Conservation (phyloP, 345 rosid species). For the Punica granatum region DNA sequence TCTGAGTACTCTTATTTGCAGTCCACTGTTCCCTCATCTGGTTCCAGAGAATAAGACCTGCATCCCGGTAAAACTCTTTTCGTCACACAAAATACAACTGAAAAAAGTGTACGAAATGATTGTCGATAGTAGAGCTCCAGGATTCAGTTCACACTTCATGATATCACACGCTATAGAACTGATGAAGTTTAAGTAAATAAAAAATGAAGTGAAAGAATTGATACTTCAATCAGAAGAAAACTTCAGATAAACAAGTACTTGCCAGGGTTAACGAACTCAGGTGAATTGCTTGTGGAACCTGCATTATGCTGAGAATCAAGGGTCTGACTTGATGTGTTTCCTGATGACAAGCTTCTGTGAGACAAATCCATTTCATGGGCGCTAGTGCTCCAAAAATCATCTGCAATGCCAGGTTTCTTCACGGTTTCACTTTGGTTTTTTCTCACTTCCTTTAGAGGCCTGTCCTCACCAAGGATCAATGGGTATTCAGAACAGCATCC, state of each 20-base stretch:
- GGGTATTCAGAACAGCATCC: conserved; percentile 58
- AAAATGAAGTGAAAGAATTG: neutral
- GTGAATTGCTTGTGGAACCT: conserved; percentile 43
- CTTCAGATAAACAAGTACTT: conserved; percentile 19
- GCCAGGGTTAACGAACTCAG: conserved; percentile 73
- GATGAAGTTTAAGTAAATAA: neutral
- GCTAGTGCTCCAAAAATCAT: conserved; percentile 58
- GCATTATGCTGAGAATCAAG: conserved; percentile 23
- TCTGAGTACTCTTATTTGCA: conserved; percentile 38
- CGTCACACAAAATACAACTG: neutral
- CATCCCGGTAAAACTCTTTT: conserved; percentile 10
- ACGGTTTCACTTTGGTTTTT: conserved; percentile 33
- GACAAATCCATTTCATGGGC: conserved; percentile 65
- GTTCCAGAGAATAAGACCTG: conserved; percentile 75
- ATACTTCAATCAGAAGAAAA: neutral
- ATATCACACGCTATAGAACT: too few species aligned
- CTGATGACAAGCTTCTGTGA: conserved; percentile 55
- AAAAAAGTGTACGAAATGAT: too few species aligned
- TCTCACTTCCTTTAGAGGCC: conserved; percentile 42
- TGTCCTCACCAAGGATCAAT: conserved; percentile 32
- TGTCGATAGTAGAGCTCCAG: too few species aligned
- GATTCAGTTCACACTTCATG: too few species aligned
- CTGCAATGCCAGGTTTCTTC: conserved; percentile 35
- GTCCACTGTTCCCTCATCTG: conserved; percentile 72
- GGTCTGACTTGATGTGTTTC: conserved; percentile 32